Percentiles rank a stretch among this genome's conserved stretches.
phyloP scores from a whole-genome alignment of 1,284 basidiomycete genomes.

The Leucoagaricus sp. region DNA sequence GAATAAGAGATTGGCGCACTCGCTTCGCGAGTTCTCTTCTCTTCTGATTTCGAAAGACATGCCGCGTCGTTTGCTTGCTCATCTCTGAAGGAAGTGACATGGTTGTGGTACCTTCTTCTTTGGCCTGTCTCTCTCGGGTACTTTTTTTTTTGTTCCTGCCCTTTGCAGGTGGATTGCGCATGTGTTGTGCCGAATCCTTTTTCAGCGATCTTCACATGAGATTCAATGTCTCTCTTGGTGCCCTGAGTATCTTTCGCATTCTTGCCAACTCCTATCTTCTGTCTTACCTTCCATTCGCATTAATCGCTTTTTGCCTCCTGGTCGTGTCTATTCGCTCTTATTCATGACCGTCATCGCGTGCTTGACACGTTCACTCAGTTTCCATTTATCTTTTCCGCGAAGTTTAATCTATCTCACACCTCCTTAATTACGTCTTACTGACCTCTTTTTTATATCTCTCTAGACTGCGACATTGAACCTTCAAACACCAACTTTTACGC shows the following conservation, averaged over 20 bases:
- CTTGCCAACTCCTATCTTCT: no score
- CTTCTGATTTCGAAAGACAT: neutral
- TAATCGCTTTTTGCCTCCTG: no score
- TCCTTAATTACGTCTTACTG: constrained; percentile 34
- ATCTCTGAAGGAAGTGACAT: no score
- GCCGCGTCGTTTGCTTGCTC: neutral
- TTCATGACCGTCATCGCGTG: neutral
- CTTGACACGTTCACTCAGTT: neutral
- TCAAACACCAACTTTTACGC: constrained; percentile 78
- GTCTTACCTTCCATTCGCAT: no score
- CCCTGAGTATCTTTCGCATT: no score
- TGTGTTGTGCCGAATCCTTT: no score
- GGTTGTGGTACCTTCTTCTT: no score
- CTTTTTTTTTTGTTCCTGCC: neutral
- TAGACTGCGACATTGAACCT: constrained; percentile 77
- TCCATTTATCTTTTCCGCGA: neutral
- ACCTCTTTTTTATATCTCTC: neutral
- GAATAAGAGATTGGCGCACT: neutral
- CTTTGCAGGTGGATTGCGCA: no score
- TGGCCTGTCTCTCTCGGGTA: no score
- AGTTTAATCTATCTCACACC: neutral
- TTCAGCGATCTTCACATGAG: no score
- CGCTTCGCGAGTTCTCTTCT: neutral
- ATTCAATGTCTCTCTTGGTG: no score
- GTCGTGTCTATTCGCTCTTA: neutral